Base-by-base conservation (phyloP, 2,329 filamentous ascomycete species). In the Canariomyces notabilis region DNA sequence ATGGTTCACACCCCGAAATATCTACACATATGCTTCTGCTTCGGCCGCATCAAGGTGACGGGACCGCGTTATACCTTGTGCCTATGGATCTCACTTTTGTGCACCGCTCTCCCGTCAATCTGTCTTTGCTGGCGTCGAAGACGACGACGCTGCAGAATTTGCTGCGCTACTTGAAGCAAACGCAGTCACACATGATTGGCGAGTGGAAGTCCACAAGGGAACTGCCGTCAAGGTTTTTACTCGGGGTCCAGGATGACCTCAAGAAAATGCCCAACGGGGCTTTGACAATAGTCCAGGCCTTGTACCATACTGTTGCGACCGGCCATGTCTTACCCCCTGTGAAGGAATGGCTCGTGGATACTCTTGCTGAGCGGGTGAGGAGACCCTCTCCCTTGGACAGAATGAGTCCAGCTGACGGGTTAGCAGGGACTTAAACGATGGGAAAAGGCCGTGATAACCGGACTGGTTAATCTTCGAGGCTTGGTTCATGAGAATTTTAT, bases 401-500 rank as follows among this genome's bases (percentile, higher is more conserved):
- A 19, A 15, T 31, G 23, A 33, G 9, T 26, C 16, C 40, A 42
- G 49, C 33, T 42, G 42, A 52, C 46, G 32, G 20, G 47, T 58
- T 22, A 14, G 16, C 41, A 93, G 85, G 89, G 89, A 0, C 87
- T 95, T 58, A 96, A 95, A 66, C 77, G 93, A 39, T 98, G 93
- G 93, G 90, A 97, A 53, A 94, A 91, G 60, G 84, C 87, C 5
- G 85, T 94, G 2, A 76, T 79, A 2, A 80, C 81, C 4, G 88
- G 89, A 1, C 83, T 96, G 16, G 82, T 87, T 49, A 84, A 81
- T 44, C 75, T 97, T 8, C 80, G 89, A 40, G 78, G 80, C 42
- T 74, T 97, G 11, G 74, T 89, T 0, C 90, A 95, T 60, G 85
- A 95, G 61, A 90, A 94, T 62, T 81, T 96, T 42, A 74, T 97